Percentiles rank a stretch among this genome's conserved stretches.
Evolutionary conservation across 805 yeast species (phyloP).

Genomic region (Saccharomyces jurei): DNA sequence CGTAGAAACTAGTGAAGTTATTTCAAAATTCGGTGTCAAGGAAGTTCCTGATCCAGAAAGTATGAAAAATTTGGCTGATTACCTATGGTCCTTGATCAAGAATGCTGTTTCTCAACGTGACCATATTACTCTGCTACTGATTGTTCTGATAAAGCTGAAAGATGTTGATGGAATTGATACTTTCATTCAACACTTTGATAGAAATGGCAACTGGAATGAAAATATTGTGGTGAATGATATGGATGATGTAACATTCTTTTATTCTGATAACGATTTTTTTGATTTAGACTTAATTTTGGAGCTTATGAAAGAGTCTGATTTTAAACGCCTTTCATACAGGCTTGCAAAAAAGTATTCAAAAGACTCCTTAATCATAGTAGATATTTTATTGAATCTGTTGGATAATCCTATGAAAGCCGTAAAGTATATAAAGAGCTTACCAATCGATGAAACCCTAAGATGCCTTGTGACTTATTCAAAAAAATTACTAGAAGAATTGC

Average conservation of each 20-base stretch:
- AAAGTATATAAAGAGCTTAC: conserved; percentile 55
- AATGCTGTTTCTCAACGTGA: conserved; percentile 56
- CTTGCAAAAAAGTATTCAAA: conserved; percentile 59
- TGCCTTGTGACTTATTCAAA: conserved; percentile 63
- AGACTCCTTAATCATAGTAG: conserved; percentile 68
- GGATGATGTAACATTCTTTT: conserved; percentile 32
- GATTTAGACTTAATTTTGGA: conserved; percentile 61
- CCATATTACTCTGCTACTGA: conserved; percentile 71
- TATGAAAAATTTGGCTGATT: conserved; percentile 50
- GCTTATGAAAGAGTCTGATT: conserved; percentile 66
- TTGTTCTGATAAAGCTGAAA: conserved; percentile 73
- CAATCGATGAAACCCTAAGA: conserved; percentile 69
- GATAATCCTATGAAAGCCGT: conserved; percentile 53
- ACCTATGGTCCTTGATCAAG: conserved; percentile 52
- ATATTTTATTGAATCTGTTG: conserved; percentile 60
- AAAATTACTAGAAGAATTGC: conserved; percentile 52
- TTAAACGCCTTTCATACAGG: conserved; percentile 55
- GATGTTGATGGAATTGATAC: conserved; percentile 45
- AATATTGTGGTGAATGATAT: conserved; percentile 25
- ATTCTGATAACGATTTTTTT: conserved; percentile 34
- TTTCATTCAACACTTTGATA: conserved; percentile 41
- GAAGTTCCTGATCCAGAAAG: conserved; percentile 26
- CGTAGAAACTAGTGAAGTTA: conserved; percentile 65
- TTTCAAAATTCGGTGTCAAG: conserved; percentile 68
- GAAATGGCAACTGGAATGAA: conserved; percentile 21